A percentile compares a stretch with the other conserved stretches of the same genome.
Evolutionary conservation across 768 basidiomycete genomes (phyloP).

Genomic region (Tylopilus balloui): DNA sequence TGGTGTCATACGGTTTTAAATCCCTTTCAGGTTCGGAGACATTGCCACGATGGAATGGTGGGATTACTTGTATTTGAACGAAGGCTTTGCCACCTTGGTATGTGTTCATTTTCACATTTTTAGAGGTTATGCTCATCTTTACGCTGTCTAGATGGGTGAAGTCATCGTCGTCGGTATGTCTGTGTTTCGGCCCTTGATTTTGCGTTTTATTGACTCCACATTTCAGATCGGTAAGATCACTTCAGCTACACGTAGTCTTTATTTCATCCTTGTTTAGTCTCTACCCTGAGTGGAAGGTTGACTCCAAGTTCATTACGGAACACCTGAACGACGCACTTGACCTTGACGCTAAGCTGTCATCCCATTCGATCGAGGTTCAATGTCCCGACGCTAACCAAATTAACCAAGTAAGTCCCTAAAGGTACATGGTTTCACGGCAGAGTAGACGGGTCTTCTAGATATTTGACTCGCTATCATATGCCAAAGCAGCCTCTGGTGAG

Average conservation of each 20-base stretch:
- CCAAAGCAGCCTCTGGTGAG: slow-evolving; percentile 74
- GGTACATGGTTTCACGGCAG: not conserved
- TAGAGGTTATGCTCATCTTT: not conserved
- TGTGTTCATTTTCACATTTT: slow-evolving; percentile 19
- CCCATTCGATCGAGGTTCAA: slow-evolving; percentile 90
- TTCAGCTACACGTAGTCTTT: not conserved
- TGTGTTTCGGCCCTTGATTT: slow-evolving; percentile 28
- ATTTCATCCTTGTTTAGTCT: slow-evolving; percentile 39
- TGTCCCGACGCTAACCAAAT: slow-evolving; percentile 84
- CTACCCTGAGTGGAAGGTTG: slow-evolving; percentile 83
- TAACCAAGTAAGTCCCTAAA: slow-evolving; percentile 48
- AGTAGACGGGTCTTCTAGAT: slow-evolving; percentile 45
- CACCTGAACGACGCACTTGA: slow-evolving; percentile 73
- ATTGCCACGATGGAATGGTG: slow-evolving; percentile 95
- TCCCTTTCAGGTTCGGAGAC: slow-evolving; percentile 68
- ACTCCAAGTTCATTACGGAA: slow-evolving; percentile 74
- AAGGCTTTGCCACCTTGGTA: slow-evolving; percentile 87
- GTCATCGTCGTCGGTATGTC: slow-evolving; percentile 70
- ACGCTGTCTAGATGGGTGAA: slow-evolving; percentile 67
- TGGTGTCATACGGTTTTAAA: slow-evolving; percentile 9
- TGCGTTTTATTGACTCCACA: slow-evolving; percentile 9
- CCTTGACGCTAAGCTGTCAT: slow-evolving; percentile 81
- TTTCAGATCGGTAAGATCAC: slow-evolving; percentile 48
- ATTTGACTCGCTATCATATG: slow-evolving; percentile 85
- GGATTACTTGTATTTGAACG: slow-evolving; percentile 79